Conservation (phyloP, 257 asterid genomes). For the Fraxinus pennsylvanica region DNA sequence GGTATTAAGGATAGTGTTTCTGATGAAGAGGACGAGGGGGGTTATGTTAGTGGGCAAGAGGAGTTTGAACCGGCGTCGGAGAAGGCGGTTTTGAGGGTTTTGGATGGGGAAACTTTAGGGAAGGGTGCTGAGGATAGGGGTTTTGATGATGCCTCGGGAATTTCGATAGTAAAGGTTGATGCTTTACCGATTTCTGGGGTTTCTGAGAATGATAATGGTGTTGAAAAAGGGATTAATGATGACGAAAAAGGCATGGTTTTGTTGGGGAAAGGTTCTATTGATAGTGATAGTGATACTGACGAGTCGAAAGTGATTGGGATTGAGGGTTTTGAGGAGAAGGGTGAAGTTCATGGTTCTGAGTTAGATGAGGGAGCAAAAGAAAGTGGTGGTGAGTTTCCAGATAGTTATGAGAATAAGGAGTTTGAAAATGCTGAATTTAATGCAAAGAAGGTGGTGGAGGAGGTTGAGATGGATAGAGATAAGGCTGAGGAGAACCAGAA, state of each 20-base stretch:
- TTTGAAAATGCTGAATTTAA: neutral
- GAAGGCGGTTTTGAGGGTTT: slow-evolving; percentile 25
- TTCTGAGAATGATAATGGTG: slow-evolving; percentile 36
- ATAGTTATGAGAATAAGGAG: slow-evolving; percentile 2
- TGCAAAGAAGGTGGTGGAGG: slow-evolving; percentile 17
- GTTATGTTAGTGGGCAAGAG: slow-evolving; percentile 61
- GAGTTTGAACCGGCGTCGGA: slow-evolving; percentile 54
- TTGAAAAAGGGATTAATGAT: slow-evolving; percentile 32
- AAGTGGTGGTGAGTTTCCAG: slow-evolving; percentile 21
- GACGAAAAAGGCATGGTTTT: slow-evolving; percentile 29
- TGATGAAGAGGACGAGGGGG: slow-evolving; percentile 49
- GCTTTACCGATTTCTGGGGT: slow-evolving; percentile 32
- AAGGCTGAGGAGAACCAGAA: slow-evolving; percentile 22
- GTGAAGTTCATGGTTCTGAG: slow-evolving; percentile 19
- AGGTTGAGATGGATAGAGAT: slow-evolving; percentile 12
- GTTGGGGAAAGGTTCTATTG: slow-evolving; percentile 23
- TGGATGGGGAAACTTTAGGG: slow-evolving; percentile 21
- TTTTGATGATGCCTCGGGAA: slow-evolving; percentile 33
- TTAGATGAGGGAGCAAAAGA: slow-evolving; percentile 13
- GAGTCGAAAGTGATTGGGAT: slow-evolving; percentile 12
- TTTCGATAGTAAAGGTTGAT: slow-evolving; percentile 31
- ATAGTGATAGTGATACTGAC: slow-evolving; percentile 6
- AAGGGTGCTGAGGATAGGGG: slow-evolving; percentile 25
- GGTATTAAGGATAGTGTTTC: slow-evolving; percentile 35
- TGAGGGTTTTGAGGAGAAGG: slow-evolving; percentile 17